A percentile compares a stretch with the other conserved stretches of the same genome.
Evolutionary conservation across 75 land plant genomes (phyloP).

Genomic region (Pseudotsuga menziesii): DNA sequence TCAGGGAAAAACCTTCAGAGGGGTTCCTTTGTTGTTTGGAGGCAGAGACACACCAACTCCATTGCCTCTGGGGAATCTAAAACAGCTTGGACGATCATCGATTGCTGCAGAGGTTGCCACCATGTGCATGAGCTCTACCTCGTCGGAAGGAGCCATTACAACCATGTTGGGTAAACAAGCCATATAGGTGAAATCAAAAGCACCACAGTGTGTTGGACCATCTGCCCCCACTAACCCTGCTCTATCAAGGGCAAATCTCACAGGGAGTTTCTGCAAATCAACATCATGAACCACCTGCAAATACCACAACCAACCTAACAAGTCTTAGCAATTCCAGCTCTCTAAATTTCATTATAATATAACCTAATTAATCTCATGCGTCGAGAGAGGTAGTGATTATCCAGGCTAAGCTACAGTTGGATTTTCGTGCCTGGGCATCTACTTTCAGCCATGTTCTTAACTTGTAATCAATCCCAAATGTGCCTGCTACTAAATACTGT

Average conservation of each 20-base stretch:
- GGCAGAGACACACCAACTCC: slow-evolving; percentile 66
- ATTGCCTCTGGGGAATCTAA: slow-evolving; percentile 82
- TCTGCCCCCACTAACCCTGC: slow-evolving; percentile 91
- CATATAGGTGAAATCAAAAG: slow-evolving; percentile 86
- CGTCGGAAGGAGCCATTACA: slow-evolving; percentile 92
- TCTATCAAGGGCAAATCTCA: slow-evolving; percentile 84
- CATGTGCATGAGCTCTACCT: slow-evolving; percentile 90
- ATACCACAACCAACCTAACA: not conserved
- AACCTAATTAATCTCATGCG: too few species aligned
- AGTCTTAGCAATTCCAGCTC: not conserved
- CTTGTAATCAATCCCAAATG: too few species aligned
- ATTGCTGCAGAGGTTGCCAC: slow-evolving; percentile 82
- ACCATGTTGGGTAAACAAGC: slow-evolving; percentile 89
- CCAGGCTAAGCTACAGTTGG: too few species aligned
- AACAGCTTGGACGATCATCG: slow-evolving; percentile 85
- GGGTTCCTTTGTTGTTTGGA: slow-evolving; percentile 57
- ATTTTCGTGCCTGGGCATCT: too few species aligned
- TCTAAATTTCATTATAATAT: not conserved
- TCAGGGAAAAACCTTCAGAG: too few species aligned
- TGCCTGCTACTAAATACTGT: too few species aligned
- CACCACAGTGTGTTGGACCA: slow-evolving; percentile 78
- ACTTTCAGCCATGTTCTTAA: too few species aligned
- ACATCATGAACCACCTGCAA: slow-evolving; percentile 84
- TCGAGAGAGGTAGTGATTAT: too few species aligned
- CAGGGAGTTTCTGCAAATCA: slow-evolving; percentile 84